Evolutionary conservation across 306 rosid species (phyloP), one percentile per base, ranked within the genome.

Genomic region (Cicer yamashitae): DNA sequence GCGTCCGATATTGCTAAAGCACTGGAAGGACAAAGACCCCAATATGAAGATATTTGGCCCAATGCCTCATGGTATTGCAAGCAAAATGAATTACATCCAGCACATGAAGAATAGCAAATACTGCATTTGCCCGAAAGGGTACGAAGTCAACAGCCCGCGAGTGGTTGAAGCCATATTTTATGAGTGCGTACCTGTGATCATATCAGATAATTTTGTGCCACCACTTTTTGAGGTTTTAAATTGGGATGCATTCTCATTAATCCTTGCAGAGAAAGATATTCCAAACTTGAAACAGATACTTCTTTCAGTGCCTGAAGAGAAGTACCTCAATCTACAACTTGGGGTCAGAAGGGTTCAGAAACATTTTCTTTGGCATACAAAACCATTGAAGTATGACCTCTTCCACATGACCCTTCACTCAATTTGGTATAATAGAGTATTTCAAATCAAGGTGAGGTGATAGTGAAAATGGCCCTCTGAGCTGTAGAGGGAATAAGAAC

Each of bases 351-450:
- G 79, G 85, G 93, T 83, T 76, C 99, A 90, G 82, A 92, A 81
- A 73, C 98, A 92, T 83, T 94, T 90, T 65, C 89, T 92, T 15
- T 94, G 99, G 99, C 99, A 90, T 79, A 75, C 86, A 20, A 90
- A 84, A 50, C 96, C 99, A 38, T 52, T 83, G 50, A 90, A 92
- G 87, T 89, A 92, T 71, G 99, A 94, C 71, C 93, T 94, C 50
- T 94, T 94, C 82, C 96, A 92, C 85, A 92, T 94, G 97, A 92
- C 91, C 70, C 96, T 96, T 82, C 97, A 90, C 78, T 96, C 99
- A 11, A 83, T 96, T 79, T 96, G 99, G 99, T 86, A 90, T 64
- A 96, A 92, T 70, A 84, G 96, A 77, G 96, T 94, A 71, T 90
- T 92, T 72, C 98, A 94, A 84, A 84, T 92, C 75, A 91, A 90